phyloP scores from a whole-genome alignment of 2,329 filamentous ascomycete genomes.

The Sporothrix inflata region DNA sequence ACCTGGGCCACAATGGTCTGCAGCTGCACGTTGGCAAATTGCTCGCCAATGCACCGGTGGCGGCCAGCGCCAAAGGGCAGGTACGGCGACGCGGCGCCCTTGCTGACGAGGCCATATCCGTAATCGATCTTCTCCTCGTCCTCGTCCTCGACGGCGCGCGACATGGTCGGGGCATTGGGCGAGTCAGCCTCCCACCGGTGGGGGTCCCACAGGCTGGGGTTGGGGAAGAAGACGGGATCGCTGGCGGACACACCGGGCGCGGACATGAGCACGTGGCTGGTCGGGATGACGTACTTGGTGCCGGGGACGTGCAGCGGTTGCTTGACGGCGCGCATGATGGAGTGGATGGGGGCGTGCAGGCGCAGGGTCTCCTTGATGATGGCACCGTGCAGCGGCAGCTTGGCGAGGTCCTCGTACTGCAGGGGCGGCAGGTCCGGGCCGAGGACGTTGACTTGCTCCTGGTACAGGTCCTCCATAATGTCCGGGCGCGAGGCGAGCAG shows the following conservation, averaged over 20 bases:
- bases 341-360: slow-evolving; percentile 90
- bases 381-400: slow-evolving; percentile 79
- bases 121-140: slow-evolving; percentile 85
- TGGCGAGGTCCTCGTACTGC: slow-evolving; percentile 75
- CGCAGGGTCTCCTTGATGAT: slow-evolving; percentile 91
- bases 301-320: slow-evolving; percentile 81
- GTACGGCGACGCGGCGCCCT: slow-evolving; percentile 87
- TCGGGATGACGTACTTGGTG: slow-evolving; percentile 81
- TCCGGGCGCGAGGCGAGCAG: slow-evolving; percentile 71
- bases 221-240: slow-evolving; percentile 75
- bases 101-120: slow-evolving; percentile 89
- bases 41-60: slow-evolving; percentile 94
- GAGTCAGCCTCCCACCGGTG: slow-evolving; percentile 81
- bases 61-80: slow-evolving; percentile 91
- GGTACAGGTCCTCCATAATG: slow-evolving; percentile 70
- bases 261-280: slow-evolving; percentile 78
- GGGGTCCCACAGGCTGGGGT: slow-evolving; percentile 83
- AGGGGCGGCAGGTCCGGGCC: slow-evolving; percentile 76
- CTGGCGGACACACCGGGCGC: slow-evolving; percentile 81
- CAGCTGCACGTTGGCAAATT: slow-evolving; percentile 92
- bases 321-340: slow-evolving; percentile 91
- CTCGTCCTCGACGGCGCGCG: slow-evolving; percentile 48
- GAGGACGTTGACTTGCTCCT: slow-evolving; percentile 75
- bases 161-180: slow-evolving; percentile 54
- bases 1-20: slow-evolving; percentile 80